phyloP scores from a whole-genome alignment of 331 rosid species.

The Rosa hybrid region DNA sequence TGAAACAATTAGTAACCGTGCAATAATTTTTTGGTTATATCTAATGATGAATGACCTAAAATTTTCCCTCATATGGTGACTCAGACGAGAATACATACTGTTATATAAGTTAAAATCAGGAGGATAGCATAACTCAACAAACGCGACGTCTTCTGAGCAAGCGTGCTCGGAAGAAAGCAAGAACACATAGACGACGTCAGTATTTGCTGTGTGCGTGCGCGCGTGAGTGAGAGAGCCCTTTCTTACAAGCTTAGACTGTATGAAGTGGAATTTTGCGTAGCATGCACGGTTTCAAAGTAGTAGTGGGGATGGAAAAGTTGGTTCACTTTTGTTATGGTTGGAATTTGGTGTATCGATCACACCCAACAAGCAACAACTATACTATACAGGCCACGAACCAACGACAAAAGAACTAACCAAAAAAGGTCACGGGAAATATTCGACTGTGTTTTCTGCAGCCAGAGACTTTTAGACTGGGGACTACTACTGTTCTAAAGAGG shows the following conservation, averaged over 20 bases:
- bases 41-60: too few species aligned
- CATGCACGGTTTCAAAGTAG: background rate
- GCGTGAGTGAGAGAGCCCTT: background rate
- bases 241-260: background rate
- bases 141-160: constrained; percentile 21
- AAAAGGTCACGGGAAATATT: constrained; percentile 2
- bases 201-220: too few species aligned
- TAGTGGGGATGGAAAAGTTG: constrained; percentile 21
- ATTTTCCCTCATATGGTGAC: too few species aligned
- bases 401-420: constrained; percentile 20
- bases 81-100: too few species aligned
- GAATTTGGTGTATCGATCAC: constrained; percentile 11
- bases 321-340: constrained; percentile 24
- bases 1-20: too few species aligned
- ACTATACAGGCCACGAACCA: background rate
- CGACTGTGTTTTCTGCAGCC: background rate
- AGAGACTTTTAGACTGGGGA: background rate
- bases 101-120: too few species aligned
- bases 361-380: constrained; percentile 11
- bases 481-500: background rate
- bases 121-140: constrained; percentile 10
- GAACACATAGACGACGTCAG: background rate
- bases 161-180: constrained; percentile 32
- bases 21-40: too few species aligned
- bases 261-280: background rate